Evolutionary conservation across 139 green algal species (phyloP).

Genomic region (Picochlorum sp.): DNA sequence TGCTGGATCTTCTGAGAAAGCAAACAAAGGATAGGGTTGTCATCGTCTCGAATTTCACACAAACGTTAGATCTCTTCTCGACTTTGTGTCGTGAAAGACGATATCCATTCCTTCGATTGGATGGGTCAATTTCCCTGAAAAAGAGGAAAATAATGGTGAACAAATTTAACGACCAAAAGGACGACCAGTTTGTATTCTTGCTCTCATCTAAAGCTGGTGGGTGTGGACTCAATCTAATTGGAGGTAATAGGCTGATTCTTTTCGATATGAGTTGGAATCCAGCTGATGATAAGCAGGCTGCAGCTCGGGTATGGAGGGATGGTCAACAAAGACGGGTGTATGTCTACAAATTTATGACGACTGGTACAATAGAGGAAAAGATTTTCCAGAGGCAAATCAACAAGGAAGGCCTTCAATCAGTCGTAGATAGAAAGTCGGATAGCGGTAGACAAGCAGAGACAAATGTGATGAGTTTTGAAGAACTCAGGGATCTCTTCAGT

Average conservation of each 20-base stretch:
- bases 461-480: slow-evolving; percentile 72
- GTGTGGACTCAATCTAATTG: slow-evolving; percentile 97
- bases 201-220: slow-evolving; percentile 90
- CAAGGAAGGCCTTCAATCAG: slow-evolving; percentile 64
- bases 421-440: slow-evolving; percentile 17
- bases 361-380: slow-evolving; percentile 98
- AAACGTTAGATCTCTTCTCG: slow-evolving; percentile 84
- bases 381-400: slow-evolving; percentile 93
- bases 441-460: slow-evolving; percentile 10
- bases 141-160: slow-evolving; percentile 95
- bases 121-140: slow-evolving; percentile 80
- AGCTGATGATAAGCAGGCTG: slow-evolving; percentile 69
- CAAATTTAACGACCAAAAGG: slow-evolving; percentile 35
- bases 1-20: slow-evolving; percentile 74
- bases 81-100: slow-evolving; percentile 72
- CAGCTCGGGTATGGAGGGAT: slow-evolving; percentile 89
- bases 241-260: slow-evolving; percentile 87
- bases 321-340: slow-evolving; percentile 94
- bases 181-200: slow-evolving; percentile 93
- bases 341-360: slow-evolving; percentile 93
- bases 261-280: slow-evolving; percentile 95
- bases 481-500: slow-evolving; percentile 90
- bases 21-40: slow-evolving; percentile 81
- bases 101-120: slow-evolving; percentile 85
- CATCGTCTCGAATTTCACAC: slow-evolving; percentile 89